Conservation (phyloP, 106 monocot species). For the Dendrobium catenatum region DNA sequence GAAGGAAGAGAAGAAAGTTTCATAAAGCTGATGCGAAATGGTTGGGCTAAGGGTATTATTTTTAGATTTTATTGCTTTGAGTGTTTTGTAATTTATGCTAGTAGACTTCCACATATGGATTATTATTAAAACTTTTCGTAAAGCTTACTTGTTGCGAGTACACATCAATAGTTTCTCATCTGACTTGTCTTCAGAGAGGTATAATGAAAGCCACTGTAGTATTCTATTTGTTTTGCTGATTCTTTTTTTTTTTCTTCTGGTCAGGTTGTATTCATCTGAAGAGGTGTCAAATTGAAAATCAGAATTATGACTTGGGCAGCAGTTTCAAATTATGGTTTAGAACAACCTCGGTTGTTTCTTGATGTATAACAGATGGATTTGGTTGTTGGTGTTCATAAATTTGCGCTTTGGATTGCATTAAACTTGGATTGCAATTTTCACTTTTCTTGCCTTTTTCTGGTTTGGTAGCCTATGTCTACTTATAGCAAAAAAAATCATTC, state of each 20-base stretch:
- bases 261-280: background rate
- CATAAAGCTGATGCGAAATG: background rate
- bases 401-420: background rate
- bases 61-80: background rate
- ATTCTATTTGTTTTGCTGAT: background rate
- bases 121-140: background rate
- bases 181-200: background rate
- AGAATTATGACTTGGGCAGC: background rate
- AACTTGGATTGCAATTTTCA: background rate
- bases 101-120: background rate
- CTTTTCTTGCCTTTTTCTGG: background rate
- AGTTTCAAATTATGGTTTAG: background rate
- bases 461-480: constrained; percentile 13
- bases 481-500: constrained; percentile 17
- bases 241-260: background rate
- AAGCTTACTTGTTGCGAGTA: background rate
- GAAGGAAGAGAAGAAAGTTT: background rate
- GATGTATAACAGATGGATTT: background rate
- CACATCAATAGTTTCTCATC: background rate
- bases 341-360: background rate
- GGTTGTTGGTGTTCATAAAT: background rate
- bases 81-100: background rate
- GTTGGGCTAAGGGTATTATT: background rate
- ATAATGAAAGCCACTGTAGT: background rate
- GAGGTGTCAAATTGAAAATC: background rate